Percentiles rank a stretch among this genome's conserved stretches.
Conservation (phyloP, 169 alveolate genomes). For the Cryptosporidium baileyi region DNA sequence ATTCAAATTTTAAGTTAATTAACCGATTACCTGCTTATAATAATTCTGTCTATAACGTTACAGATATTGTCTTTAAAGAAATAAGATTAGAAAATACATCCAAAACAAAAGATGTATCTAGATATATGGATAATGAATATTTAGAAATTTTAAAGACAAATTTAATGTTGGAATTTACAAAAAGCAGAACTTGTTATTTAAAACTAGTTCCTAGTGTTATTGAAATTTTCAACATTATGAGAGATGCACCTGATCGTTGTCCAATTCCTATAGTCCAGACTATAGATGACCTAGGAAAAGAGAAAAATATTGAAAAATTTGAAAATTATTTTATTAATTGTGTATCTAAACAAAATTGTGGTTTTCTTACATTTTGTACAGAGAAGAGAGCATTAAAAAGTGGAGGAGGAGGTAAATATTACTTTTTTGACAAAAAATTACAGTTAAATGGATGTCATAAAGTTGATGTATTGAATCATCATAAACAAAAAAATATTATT, state of each 20-base stretch:
- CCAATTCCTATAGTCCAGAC: conserved; percentile 64
- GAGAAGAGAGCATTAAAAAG: conserved; percentile 63
- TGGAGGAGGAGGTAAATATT: conserved; percentile 70
- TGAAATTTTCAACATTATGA: conserved; percentile 44
- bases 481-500: conserved; percentile 42
- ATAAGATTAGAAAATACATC: conserved; percentile 26
- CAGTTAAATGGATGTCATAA: conserved; percentile 67
- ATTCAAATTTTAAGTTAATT: background rate
- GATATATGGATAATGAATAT: conserved; percentile 61
- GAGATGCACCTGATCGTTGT: conserved; percentile 61
- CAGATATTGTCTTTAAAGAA: conserved; percentile 31
- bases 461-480: conserved; percentile 66
- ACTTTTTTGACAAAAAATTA: conserved; percentile 49
- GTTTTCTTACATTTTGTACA: conserved; percentile 64
- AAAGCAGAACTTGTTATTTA: conserved; percentile 61
- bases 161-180: conserved; percentile 64
- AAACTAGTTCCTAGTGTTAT: conserved; percentile 68
- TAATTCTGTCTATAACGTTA: conserved; percentile 3
- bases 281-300: conserved; percentile 65
- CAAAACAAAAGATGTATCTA: conserved; percentile 12
- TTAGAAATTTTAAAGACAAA: conserved; percentile 51
- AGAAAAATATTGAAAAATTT: conserved; percentile 39
- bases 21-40: background rate
- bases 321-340: conserved; percentile 56
- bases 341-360: conserved; percentile 52